Evolutionary conservation across 352 stramenopile species (phyloP).

Genomic region (Elongisporangium senticosum): DNA sequence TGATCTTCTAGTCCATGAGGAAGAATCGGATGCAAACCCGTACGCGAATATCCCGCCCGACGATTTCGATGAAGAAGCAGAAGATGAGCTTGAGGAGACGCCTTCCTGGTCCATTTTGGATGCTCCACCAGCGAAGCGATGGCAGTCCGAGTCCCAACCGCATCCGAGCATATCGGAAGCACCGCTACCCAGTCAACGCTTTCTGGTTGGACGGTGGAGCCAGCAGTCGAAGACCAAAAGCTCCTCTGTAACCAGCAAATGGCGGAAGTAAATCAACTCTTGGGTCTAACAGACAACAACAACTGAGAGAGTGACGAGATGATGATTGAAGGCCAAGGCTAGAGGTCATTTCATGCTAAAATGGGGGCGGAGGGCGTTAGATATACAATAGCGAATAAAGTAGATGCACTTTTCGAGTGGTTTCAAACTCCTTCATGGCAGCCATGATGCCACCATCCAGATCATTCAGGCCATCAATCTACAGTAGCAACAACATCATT

Average conservation of each 20-base stretch:
- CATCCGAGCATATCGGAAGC: neutral
- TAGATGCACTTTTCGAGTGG: slow-evolving; percentile 49
- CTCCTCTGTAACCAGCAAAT: slow-evolving; percentile 31
- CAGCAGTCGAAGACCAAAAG: slow-evolving; percentile 18
- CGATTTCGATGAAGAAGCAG: neutral
- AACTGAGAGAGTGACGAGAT: neutral
- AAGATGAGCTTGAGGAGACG: neutral
- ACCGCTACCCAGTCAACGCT: slow-evolving; percentile 5
- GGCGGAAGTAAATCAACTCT: slow-evolving; percentile 20
- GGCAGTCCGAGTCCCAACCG: slow-evolving; percentile 3
- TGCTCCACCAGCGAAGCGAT: slow-evolving; percentile 3
- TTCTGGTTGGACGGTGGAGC: slow-evolving; percentile 32
- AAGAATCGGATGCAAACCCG: neutral
- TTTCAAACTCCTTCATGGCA: slow-evolving; percentile 55
- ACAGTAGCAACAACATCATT: neutral
- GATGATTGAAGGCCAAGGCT: too few relatives aligned
- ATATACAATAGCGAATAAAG: slow-evolving; percentile 64
- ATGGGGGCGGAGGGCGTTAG: slow-evolving; percentile 10
- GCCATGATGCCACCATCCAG: slow-evolving; percentile 45
- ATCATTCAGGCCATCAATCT: slow-evolving; percentile 50
- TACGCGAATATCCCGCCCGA: neutral
- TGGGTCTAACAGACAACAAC: neutral
- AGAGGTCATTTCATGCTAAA: neutral
- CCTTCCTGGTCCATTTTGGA: neutral
- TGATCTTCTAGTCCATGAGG: neutral